Evolutionary conservation across 2,329 filamentous ascomycete species (phyloP), one percentile per base, ranked within the genome.

Genomic region (Beauveria pseudobassiana): DNA sequence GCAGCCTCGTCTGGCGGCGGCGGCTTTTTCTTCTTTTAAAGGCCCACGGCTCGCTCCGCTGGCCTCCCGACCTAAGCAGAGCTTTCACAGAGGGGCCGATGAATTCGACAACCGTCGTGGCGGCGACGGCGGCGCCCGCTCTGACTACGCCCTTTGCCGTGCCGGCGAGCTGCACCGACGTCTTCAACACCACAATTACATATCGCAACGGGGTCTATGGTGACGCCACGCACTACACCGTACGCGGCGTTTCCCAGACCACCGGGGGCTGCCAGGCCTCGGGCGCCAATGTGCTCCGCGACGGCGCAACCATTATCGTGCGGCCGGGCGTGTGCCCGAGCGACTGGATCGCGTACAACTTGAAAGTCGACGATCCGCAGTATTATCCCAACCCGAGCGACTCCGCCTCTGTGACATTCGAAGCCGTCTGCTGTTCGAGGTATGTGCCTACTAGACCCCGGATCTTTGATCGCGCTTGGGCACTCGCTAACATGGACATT

Each of bases 281-380:
- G 9, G 55, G 12, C n/a, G 22, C 55, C 43, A 58, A 58, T 20
- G 28, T 58, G 10, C 55, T 49, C 22, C 55, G 55, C 20, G 43
- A 58, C 20, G 55, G 55, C 28, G 55, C 55, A 20, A 58, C 55
- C 26, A 40, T 49, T 3, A 45, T 58, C 30, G 43, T 38, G 18
- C 45, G 55, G 8, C 55, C 55, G n/a, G 55, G 55, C 45, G 55
- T 58, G 24, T 58, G 55, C 6, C 55, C 55, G 20, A 40, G 55
- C 55, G 45, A 12, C 22, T 58, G 55, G 55, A 14, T 48, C 14
- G 55, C 55, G 7, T 58, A 58, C 10, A 58, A 58, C 9, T 45
- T 58, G n/a, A 24, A 18, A 3, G 55, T 58, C 20, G 30, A 58
- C n/a, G 43, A n/a, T 7, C 55, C 55, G 8, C 55, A 58, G 28